Conservation (phyloP, 495 filamentous ascomycete species). For the Entonaema liquescens region DNA sequence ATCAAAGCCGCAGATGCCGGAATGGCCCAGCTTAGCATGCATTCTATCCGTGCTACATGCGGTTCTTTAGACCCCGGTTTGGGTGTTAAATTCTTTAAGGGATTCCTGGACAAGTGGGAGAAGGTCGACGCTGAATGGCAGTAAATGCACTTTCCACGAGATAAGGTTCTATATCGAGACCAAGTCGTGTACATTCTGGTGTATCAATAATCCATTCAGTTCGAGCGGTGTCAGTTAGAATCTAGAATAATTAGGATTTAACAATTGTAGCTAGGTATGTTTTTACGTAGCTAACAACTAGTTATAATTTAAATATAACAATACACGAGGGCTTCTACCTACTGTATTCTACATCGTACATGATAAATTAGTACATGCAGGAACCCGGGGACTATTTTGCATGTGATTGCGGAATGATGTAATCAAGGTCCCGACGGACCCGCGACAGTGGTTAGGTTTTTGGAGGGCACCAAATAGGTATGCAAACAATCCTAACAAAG, state of each 20-base stretch:
- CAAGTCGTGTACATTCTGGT: constrained; percentile 5
- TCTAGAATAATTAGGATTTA: neutral
- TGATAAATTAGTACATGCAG: neutral
- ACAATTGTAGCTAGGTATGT: neutral
- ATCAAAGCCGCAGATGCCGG: constrained; percentile 89
- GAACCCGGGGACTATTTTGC: neutral
- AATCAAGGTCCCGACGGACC: constrained; percentile 18
- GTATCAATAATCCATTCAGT: constrained; percentile 11
- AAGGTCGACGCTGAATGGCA: constrained; percentile 85
- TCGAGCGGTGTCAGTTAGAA: neutral
- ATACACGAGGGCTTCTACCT: neutral
- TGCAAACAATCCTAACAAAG: neutral
- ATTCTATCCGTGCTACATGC: constrained; percentile 89
- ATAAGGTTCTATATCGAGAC: neutral
- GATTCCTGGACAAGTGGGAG: constrained; percentile 89
- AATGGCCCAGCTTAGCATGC: constrained; percentile 93
- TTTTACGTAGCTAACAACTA: neutral
- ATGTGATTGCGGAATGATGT: constrained; percentile 30
- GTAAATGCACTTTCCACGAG: constrained; percentile 34
- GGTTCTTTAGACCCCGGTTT: constrained; percentile 87
- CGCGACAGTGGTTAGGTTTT: neutral
- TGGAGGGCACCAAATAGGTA: neutral
- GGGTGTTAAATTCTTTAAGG: constrained; percentile 87
- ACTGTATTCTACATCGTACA: too few species aligned
- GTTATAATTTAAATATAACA: neutral